Base-by-base conservation (phyloP, 768 basidiomycete species). In the Neoboletus subvelutipes region DNA sequence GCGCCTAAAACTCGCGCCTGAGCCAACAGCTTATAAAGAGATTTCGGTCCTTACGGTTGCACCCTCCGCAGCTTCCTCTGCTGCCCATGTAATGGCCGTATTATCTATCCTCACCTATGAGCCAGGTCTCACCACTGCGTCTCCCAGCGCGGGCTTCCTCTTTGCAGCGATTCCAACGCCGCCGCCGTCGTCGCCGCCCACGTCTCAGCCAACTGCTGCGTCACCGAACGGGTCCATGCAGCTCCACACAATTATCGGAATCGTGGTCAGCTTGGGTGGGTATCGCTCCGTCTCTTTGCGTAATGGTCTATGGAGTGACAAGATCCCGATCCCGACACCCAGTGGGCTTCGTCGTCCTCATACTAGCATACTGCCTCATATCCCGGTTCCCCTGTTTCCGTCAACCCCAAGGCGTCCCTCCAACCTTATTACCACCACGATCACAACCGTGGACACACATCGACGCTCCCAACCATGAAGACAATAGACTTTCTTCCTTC, bases 211-310 rank as follows among this genome's bases (percentile, higher is more conserved):
- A 20, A 24, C 26, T 13, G 0, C 9, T 3, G 15, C 33, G 28
- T 11, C 60, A 6, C 13, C 60, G 2, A 26, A 5, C 5, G 55
- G 46, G 22, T 5, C 47, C 7, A 54, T 65, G 2, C 60, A 65
- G 36, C 31, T 20, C 18, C 17, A 31, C 20, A 67, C 66, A 1
- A 54, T 67, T 20, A 0, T 52, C 2, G 54, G 45, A 1, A 62
- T 62, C 34, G 51, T 62, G 29, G 17, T 65, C 6, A 54, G 66
- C 13, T 18, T 62, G 34, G 54, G 66, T 67, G 41, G 17, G 63
- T 53, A 22, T 47, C 17, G 0, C 8, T 2, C 22, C 29, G 10
- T 55, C 36, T 46, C 20, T 31, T 26, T 5, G 8, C 28, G 13
- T 15, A 1, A 13, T 6, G 1, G 20, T 41, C 45, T 34, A 10